These are phyloP conservation scores for Sporothrix dimorphospora DNA, from an alignment of 2,329 filamentous ascomycete species.

Conservation along the genomic window DNA sequence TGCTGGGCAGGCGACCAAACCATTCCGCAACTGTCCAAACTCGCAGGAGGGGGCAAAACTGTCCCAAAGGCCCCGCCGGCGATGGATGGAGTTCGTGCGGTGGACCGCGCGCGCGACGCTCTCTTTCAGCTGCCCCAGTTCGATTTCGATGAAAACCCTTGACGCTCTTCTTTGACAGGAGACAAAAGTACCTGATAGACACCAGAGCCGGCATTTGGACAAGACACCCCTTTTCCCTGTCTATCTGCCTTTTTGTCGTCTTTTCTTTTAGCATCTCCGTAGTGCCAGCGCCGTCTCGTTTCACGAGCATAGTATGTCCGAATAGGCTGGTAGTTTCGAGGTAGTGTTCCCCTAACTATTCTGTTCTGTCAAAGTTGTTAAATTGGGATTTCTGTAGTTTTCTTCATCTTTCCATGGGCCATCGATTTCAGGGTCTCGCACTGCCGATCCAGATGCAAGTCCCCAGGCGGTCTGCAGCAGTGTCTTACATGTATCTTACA, in stretches of 20 bases:
- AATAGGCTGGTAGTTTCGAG: background rate
- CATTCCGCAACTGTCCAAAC: background rate
- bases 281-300: constrained; percentile 21
- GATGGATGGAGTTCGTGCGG: constrained; percentile 12
- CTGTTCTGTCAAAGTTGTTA: background rate
- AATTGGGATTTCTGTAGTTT: background rate
- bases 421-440: constrained; percentile 3
- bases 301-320: constrained; percentile 2
- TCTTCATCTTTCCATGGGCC: constrained; percentile 13
- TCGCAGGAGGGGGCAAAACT: background rate
- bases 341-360: background rate
- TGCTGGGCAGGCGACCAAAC: background rate
- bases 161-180: background rate
- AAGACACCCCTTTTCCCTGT: too few species aligned
- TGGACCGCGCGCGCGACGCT: background rate
- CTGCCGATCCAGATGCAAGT: background rate
- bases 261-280: background rate
- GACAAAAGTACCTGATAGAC: background rate
- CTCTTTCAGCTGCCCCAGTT: constrained; percentile 4
- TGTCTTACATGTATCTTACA: too few species aligned
- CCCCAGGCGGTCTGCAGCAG: too few species aligned
- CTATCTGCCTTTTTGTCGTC: background rate
- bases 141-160: too few species aligned
- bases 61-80: background rate
- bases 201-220: constrained; percentile 4